Evolutionary conservation across 2,329 filamentous ascomycete genomes (phyloP), one percentile per base, ranked within the genome.

Genomic region (Bipolaris zeicola): DNA sequence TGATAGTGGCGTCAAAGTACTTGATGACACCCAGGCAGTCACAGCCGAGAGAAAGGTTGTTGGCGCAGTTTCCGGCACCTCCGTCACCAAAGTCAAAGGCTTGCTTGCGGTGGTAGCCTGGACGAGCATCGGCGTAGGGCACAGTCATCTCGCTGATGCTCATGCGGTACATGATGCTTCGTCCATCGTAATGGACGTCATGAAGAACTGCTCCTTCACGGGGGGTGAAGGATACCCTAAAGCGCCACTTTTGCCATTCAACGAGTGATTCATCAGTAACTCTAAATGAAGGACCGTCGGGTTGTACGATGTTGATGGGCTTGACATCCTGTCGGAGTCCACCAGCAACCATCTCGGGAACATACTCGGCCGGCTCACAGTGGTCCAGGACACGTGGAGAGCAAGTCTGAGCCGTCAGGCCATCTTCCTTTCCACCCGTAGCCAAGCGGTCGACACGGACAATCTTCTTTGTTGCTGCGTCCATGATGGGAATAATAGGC

Each of bases 81-180:
- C 83, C 86, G 56, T 91, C 87, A 6, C 89, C 89, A 57, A 91
- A 84, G 64, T 91, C 88, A 64, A 91, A 90, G 0, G 88, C 88
- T 50, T 87, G 85, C 70, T 91, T 91, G 39, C 87, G 82, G 50
- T 88, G 86, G 69, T 85, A 90, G 0, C 87, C 88, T 0, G 81
- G 77, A 1, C 88, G 82, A 6, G 73, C 85, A 64, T 90, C 88
- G 3, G 80, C 87, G 62, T 90, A 91, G 0, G 87, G 87, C 0
- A 89, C 86, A 4, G 80, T 79, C 84, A 91, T 89, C 71, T 92
- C 89, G 60, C 84, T 85, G 55, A 89, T 81, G 59, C 84, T 85
- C 28, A 91, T 73, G 1, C 89, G 82, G 75, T 90, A 88, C 67
- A 91, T 81, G 26, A 91, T 78, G 39, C 83, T 86, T 16, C 87